phyloP scores from a whole-genome alignment of 805 yeast species.

The Dipodascus geniculatus region DNA sequence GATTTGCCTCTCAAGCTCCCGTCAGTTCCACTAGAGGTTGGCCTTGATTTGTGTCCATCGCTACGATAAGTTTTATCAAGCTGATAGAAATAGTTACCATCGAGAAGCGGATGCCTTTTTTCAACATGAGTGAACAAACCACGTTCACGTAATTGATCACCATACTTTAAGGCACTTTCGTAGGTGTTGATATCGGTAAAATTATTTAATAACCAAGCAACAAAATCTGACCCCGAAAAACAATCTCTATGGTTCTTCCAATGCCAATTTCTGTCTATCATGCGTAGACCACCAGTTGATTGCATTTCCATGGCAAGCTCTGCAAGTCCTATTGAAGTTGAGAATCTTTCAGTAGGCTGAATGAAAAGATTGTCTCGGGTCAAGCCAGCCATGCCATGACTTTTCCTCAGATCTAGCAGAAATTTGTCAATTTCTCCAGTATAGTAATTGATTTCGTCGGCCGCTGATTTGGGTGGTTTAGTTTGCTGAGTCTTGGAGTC shows the following conservation, averaged over 20 bases:
- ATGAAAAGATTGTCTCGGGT: conserved; percentile 26
- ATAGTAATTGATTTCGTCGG: conserved; percentile 72
- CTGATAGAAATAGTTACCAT: conserved; percentile 87
- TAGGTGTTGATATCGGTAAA: conserved; percentile 69
- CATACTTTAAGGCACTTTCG: conserved; percentile 75
- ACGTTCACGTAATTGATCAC: conserved; percentile 61
- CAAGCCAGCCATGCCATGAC: conserved; percentile 19
- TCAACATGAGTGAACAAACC: conserved; percentile 76
- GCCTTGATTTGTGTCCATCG: neutral
- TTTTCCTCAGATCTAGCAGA: conserved; percentile 40
- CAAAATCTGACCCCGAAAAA: conserved; percentile 77
- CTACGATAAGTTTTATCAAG: conserved; percentile 41
- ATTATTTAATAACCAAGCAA: conserved; percentile 70
- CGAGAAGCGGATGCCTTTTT: conserved; percentile 69
- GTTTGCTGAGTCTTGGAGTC: conserved; percentile 21
- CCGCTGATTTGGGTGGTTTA: conserved; percentile 24
- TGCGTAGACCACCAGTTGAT: conserved; percentile 42
- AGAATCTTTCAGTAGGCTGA: conserved; percentile 28
- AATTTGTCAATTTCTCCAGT: conserved; percentile 74
- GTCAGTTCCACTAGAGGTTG: neutral
- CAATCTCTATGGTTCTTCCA: conserved; percentile 65
- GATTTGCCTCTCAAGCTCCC: neutral
- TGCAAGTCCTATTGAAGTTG: conserved; percentile 36
- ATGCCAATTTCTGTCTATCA: conserved; percentile 86
- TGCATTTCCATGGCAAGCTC: conserved; percentile 58